Evolutionary conservation across 371 early-diverging fungal genomes (phyloP), one percentile per base, ranked within the genome.

Genomic region (Lichtheimia ornata): DNA sequence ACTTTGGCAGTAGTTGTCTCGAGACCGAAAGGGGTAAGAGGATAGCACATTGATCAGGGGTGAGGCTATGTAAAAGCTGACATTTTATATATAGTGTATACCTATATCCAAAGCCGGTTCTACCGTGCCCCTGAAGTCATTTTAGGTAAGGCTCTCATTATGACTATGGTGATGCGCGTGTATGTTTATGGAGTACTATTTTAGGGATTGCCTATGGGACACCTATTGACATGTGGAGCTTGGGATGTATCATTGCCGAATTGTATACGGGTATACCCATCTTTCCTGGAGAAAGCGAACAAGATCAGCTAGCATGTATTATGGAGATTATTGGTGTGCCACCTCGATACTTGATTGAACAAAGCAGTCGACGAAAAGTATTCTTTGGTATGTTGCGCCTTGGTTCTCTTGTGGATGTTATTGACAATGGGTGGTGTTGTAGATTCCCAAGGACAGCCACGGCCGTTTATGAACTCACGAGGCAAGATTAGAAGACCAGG

Each of bases 241-340:
- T 98, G 47, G 99, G 99, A 2, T 99, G 99, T 73, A 97, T 99
- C 30, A 79, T 97, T 3, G 94, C 91, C 17, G 99, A 99, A 71
- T 83, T 99, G 49, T 84, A 90, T 56, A 89, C 91, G 0, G 90
- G 43, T 88, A 86, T 93, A 59, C 99, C 98, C 20, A 74, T 99
- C 44, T 98, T 99, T 68, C 98, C 99, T 7, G 99, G 98, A 6
- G 96, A 96, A 69, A 93, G 95, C 65, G 98, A 99, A 70, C 90
- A 89, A 58, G 98, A 99, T 63, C 97, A 97, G 70, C 73, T 97
- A 40, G 81, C 89, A n/a, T 93, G 94, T 73, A 93, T 97, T 44
- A 91, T 96, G 88, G 95, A 97, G 70, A 70, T 94, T 18, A 78
- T 88, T 49, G 96, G 95, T 2, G 74, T 88, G 15, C 95, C 95